Evolutionary conservation across 805 yeast genomes (phyloP), one percentile per base, ranked within the genome.

Genomic region (Debaryomyces prosopidis): DNA sequence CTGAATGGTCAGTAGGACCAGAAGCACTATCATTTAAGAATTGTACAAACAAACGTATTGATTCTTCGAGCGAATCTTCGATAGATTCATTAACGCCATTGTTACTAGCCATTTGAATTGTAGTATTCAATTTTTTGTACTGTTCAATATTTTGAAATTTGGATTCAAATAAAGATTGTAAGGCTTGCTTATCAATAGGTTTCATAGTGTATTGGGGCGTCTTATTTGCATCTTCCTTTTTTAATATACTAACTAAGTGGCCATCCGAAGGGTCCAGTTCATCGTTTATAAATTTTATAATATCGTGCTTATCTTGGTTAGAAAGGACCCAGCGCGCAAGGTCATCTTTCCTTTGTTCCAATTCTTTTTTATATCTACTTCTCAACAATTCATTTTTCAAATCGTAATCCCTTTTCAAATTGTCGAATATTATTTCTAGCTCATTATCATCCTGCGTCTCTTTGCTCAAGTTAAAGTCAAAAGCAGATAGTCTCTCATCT

Each of bases 401-500:
- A 10, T 53, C 53, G 19, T 49, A 46, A 9, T 66, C 72, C 36
- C 48, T 47, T 36, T 56, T 57, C 37, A 71, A 48, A 5, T 55
- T 56, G 7, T 60, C 63, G 40, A 60, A 66, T 10, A 71, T 61
- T 16, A 58, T 45, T 3, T 47, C 55, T 3, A 66, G 41, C 35
- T 69, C 74, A 9, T 46, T 51, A 5, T 47, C 50, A 5, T 54
- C 56, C n/a, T 39, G 28, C 12, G 17, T n/a, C n/a, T 49, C 53
- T 8, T 43, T 46, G 19, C 44, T 34, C 7, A 45, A 42, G 7
- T 42, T 28, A 38, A 62, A 34, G 36, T 61, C 59, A 32, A 68
- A 49, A 16, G 50, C 48, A 3, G 55, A 42, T 12, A 69, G 52
- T 32, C 72, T 48, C 10, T 66, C 66, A 45, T 69, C 74, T 17